These are phyloP conservation scores for Diospyros lotus DNA, from an alignment of 148 eudicot genomes.

Conservation along the genomic window DNA sequence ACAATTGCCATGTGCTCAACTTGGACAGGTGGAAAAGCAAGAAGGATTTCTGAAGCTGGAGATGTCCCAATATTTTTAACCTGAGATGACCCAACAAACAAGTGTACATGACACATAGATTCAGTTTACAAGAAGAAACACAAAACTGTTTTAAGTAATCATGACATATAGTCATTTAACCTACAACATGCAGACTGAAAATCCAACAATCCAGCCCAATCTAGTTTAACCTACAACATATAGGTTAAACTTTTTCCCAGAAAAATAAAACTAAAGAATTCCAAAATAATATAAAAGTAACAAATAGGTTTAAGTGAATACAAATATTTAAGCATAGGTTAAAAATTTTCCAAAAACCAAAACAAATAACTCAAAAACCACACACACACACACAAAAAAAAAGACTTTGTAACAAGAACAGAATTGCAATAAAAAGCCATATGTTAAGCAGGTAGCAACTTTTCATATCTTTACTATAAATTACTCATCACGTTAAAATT, in stretches of 20 bases:
- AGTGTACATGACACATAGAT: not conserved
- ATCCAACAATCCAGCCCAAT: not conserved
- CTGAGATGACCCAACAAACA: constrained; percentile 31
- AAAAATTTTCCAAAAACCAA: not conserved
- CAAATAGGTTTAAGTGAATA: no score
- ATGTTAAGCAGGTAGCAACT: not conserved
- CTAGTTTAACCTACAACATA: no score
- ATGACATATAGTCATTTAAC: not conserved
- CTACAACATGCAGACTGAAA: not conserved
- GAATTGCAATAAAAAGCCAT: not conserved
- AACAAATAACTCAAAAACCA: no score
- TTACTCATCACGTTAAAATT: not conserved
- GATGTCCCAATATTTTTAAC: constrained; percentile 71
- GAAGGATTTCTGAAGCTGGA: constrained; percentile 69
- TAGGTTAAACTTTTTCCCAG: no score
- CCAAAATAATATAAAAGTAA: no score
- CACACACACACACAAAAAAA: not conserved
- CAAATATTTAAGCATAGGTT: no score
- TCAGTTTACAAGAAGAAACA: not conserved
- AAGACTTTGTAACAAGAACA: not conserved
- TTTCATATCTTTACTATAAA: not conserved
- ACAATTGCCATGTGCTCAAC: constrained; percentile 59
- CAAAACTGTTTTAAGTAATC: not conserved
- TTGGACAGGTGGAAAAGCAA: constrained; percentile 78
- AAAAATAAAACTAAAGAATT: no score